Conservation (phyloP, 495 filamentous ascomycete genomes). For the Xylaria curta region DNA sequence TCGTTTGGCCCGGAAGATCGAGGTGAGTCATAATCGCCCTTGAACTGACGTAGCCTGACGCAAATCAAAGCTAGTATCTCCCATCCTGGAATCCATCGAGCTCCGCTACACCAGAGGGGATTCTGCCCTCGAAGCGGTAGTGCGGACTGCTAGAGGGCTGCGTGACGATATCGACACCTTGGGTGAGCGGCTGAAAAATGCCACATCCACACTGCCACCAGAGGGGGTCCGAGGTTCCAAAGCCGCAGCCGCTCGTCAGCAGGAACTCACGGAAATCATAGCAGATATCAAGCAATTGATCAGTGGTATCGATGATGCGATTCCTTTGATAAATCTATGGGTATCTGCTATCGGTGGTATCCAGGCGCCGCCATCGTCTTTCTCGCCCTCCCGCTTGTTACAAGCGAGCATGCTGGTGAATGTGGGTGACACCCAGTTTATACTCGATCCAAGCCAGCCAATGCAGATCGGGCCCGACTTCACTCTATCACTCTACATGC, state of each 20-base stretch:
- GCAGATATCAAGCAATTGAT: conserved; percentile 79
- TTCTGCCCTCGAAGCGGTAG: conserved; percentile 87
- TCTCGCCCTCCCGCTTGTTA: conserved; percentile 84
- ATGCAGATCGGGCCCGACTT: conserved; percentile 91
- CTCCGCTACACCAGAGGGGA: conserved; percentile 70
- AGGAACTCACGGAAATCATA: conserved; percentile 72
- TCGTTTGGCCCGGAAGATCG: conserved; percentile 40
- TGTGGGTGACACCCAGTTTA: conserved; percentile 85
- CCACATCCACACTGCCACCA: conserved; percentile 65
- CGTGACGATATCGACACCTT: conserved; percentile 86
- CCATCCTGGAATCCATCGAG: conserved; percentile 42
- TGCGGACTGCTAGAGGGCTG: conserved; percentile 84
- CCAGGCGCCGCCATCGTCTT: conserved; percentile 35
- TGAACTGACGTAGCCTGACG: conserved; percentile 9
- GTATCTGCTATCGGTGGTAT: conserved; percentile 95
- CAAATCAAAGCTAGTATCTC: conserved; percentile 35
- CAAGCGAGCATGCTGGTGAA: conserved; percentile 95
- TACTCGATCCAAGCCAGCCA: conserved; percentile 62
- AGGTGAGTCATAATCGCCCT: conserved; percentile 36
- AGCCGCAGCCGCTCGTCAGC: conserved; percentile 41
- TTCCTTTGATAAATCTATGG: conserved; percentile 91
- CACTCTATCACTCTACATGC: conserved; percentile 92
- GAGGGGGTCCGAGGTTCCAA: conserved; percentile 55
- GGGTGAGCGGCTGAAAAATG: conserved; percentile 77
- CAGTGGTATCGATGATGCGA: conserved; percentile 84